phyloP scores from a whole-genome alignment of 2,329 filamentous ascomycete species.

The Ceratocystis eucalypticola region DNA sequence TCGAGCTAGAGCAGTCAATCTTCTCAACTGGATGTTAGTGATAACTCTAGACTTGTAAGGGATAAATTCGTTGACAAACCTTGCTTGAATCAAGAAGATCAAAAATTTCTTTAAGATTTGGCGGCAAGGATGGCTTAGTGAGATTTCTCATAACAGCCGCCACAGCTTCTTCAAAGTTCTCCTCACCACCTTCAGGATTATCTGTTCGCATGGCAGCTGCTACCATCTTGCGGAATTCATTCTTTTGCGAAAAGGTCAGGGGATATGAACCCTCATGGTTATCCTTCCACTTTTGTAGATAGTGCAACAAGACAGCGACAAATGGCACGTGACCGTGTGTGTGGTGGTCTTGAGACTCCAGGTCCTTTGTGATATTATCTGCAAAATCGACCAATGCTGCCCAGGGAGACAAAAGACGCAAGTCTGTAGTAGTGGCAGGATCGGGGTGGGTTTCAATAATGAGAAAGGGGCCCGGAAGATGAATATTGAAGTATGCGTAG shows the following conservation, averaged over 20 bases:
- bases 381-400: conserved; percentile 60
- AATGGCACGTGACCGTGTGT: conserved; percentile 89
- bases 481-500: conserved; percentile 76
- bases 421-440: conserved; percentile 67
- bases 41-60: background rate
- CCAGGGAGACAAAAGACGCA: conserved; percentile 78
- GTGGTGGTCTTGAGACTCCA: conserved; percentile 59
- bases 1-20: background rate
- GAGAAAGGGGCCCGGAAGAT: conserved; percentile 66
- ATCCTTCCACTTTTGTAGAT: conserved; percentile 66
- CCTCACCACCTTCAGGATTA: conserved; percentile 75
- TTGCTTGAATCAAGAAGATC: conserved; percentile 13
- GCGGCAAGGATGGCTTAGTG: conserved; percentile 51
- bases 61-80: background rate
- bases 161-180: conserved; percentile 91
- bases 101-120: conserved; percentile 65
- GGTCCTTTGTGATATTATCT: conserved; percentile 49
- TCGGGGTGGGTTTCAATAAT: conserved; percentile 95
- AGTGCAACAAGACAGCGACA: conserved; percentile 67
- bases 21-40: background rate
- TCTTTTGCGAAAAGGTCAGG: conserved; percentile 70
- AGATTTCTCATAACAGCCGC: conserved; percentile 82
- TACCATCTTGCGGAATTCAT: conserved; percentile 61
- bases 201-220: conserved; percentile 52
- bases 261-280: conserved; percentile 56